Evolutionary conservation across 2,329 filamentous ascomycete genomes (phyloP).

Genomic region (Furcasterigmium furcatum): DNA sequence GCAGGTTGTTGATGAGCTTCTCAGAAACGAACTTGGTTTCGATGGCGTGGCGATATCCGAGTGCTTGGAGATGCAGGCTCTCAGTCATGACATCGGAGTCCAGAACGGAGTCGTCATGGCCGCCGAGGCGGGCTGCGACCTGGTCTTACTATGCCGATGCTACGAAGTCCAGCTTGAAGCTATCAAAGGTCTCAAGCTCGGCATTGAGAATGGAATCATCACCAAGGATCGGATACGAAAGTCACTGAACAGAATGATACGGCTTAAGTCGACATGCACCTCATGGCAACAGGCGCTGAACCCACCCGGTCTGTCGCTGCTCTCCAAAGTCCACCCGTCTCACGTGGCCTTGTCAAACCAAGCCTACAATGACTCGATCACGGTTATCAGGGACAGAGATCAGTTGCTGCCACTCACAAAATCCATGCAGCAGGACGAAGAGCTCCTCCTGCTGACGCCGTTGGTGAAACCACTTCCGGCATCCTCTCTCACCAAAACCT

Average conservation of each 20-base stretch:
- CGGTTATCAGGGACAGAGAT: slow-evolving; percentile 86
- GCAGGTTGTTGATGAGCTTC: slow-evolving; percentile 85
- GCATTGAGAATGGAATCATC: slow-evolving; percentile 87
- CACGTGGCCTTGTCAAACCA: slow-evolving; percentile 79
- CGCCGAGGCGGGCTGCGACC: slow-evolving; percentile 90
- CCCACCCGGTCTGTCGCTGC: slow-evolving; percentile 71
- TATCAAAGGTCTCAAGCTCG: slow-evolving; percentile 83
- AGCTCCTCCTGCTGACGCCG: slow-evolving; percentile 84
- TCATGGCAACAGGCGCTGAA: slow-evolving; percentile 91
- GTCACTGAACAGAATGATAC: slow-evolving; percentile 74
- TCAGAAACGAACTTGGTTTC: slow-evolving; percentile 87
- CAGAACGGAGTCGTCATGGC: slow-evolving; percentile 97
- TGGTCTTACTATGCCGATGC: slow-evolving; percentile 83
- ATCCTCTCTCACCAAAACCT: slow-evolving; percentile 73
- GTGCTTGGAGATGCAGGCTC: slow-evolving; percentile 93
- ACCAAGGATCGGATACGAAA: slow-evolving; percentile 74
- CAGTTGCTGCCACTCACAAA: slow-evolving; percentile 78
- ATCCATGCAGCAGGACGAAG: slow-evolving; percentile 79
- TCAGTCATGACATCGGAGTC: slow-evolving; percentile 95
- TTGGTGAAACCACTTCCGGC: slow-evolving; percentile 90
- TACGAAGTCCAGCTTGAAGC: slow-evolving; percentile 89
- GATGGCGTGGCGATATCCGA: slow-evolving; percentile 92
- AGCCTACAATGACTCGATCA: slow-evolving; percentile 91
- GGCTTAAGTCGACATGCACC: slow-evolving; percentile 80
- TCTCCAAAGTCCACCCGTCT: slow-evolving; percentile 77